phyloP scores from a whole-genome alignment of 108 stramenopile genomes.

The Aurantiochytrium sp. region DNA sequence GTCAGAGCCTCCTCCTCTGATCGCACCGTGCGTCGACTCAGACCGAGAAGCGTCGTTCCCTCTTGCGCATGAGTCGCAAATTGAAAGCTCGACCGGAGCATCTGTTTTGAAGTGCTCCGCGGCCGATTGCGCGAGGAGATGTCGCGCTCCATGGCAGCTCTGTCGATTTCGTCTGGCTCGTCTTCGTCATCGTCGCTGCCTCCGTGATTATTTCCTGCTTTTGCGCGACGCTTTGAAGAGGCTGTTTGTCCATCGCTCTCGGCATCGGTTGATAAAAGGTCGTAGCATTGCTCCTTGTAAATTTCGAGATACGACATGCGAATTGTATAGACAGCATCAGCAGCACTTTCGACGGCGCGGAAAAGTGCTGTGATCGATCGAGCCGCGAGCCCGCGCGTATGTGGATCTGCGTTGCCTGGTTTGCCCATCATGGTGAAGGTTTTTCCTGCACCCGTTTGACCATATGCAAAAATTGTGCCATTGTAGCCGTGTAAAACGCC shows the following conservation, averaged over 20 bases:
- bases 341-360: background rate
- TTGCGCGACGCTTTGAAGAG: too few relatives aligned
- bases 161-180: background rate
- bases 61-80: conserved; percentile 5
- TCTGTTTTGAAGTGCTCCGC: too few relatives aligned
- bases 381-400: background rate
- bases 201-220: too few relatives aligned
- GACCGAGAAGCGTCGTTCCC: background rate
- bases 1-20: conserved; percentile 28
- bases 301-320: conserved; percentile 33
- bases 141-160: background rate
- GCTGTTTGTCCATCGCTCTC: too few relatives aligned
- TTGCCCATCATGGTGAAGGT: conserved; percentile 24
- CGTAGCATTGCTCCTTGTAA: conserved; percentile 42
- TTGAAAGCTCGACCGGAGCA: background rate
- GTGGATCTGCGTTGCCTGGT: background rate
- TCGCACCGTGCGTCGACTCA: background rate
- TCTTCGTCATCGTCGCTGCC: background rate
- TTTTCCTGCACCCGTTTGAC: conserved; percentile 34
- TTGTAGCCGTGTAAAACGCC: conserved; percentile 18
- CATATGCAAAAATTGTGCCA: conserved; percentile 28
- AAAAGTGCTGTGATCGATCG: background rate
- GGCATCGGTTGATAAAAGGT: conserved; percentile 6
- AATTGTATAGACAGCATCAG: background rate
- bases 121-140: background rate